A percentile compares a stretch with the other conserved stretches of the same genome.
Evolutionary conservation across 441 rosid genomes (phyloP).

Genomic region (Erodium trifolium): DNA sequence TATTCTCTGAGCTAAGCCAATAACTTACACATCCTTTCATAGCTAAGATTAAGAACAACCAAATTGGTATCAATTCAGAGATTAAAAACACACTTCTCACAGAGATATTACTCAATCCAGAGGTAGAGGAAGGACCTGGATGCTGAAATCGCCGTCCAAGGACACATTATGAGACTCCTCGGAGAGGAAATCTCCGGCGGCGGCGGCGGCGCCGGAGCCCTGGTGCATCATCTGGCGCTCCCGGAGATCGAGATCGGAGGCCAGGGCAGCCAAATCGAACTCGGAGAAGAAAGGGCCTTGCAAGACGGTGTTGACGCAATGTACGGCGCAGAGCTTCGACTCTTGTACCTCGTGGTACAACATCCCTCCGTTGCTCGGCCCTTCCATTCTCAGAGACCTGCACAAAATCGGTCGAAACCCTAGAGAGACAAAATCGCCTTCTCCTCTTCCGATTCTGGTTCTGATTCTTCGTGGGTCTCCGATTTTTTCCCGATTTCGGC

Average conservation of each 20-base stretch:
- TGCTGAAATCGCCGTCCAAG: constrained; percentile 82
- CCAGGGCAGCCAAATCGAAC: constrained; percentile 85
- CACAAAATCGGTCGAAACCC: background rate
- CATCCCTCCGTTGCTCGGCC: constrained; percentile 82
- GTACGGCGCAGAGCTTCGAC: constrained; percentile 91
- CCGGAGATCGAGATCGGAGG: constrained; percentile 72
- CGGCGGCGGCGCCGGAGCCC: constrained; percentile 27
- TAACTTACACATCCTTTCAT: too few relatives aligned
- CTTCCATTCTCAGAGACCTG: constrained; percentile 39
- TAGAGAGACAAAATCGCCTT: background rate
- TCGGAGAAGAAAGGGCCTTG: constrained; percentile 97
- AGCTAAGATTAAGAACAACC: too few relatives aligned
- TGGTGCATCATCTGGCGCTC: constrained; percentile 79
- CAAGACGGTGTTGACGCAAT: constrained; percentile 89
- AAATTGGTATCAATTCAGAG: too few relatives aligned
- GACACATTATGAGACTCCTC: constrained; percentile 84
- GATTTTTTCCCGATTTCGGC: too few relatives aligned
- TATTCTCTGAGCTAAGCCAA: too few relatives aligned
- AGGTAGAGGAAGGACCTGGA: constrained; percentile 31
- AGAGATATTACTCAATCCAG: too few relatives aligned
- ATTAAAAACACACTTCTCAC: too few relatives aligned
- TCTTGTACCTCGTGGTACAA: constrained; percentile 97
- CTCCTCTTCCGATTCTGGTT: too few relatives aligned
- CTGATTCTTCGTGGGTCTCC: too few relatives aligned
- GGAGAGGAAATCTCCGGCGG: constrained; percentile 21